These are phyloP conservation scores for Epichloe uncinata DNA, from an alignment of 2,329 filamentous ascomycete species.

Conservation along the genomic window DNA sequence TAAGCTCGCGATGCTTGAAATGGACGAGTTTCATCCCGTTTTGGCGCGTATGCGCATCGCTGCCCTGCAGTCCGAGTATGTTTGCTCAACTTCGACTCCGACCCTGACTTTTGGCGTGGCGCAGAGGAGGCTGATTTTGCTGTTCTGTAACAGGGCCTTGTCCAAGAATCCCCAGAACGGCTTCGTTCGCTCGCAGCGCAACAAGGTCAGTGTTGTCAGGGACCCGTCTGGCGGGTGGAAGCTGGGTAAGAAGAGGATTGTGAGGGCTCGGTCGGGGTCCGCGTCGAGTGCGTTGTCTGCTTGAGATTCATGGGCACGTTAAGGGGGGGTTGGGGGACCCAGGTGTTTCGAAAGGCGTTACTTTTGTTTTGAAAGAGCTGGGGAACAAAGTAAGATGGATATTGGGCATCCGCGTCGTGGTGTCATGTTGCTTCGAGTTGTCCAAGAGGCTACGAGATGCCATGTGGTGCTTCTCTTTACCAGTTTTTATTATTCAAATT, in stretches of 20 bases:
- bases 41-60: conserved; percentile 34
- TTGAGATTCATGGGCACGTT: background rate
- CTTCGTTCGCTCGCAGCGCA: conserved; percentile 12
- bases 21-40: conserved; percentile 18
- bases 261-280: conserved; percentile 11
- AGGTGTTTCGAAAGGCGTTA: background rate
- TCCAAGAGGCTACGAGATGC: too few relatives aligned
- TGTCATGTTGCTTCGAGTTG: too few relatives aligned
- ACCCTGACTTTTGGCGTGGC: background rate
- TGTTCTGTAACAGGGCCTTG: conserved; percentile 1
- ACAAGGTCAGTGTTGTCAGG: conserved; percentile 12
- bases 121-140: background rate
- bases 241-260: conserved; percentile 12
- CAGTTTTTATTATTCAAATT: background rate
- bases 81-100: conserved; percentile 5
- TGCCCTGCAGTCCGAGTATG: conserved; percentile 33
- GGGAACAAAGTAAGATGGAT: too few relatives aligned
- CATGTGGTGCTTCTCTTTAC: background rate
- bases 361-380: background rate
- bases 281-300: conserved; percentile 1
- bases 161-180: conserved; percentile 4
- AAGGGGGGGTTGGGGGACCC: too few relatives aligned
- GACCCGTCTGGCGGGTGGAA: conserved; percentile 9
- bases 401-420: too few relatives aligned
- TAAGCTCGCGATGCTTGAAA: background rate